phyloP scores from a whole-genome alignment of 1,284 basidiomycete genomes.

The Tilletiaria anomala region DNA sequence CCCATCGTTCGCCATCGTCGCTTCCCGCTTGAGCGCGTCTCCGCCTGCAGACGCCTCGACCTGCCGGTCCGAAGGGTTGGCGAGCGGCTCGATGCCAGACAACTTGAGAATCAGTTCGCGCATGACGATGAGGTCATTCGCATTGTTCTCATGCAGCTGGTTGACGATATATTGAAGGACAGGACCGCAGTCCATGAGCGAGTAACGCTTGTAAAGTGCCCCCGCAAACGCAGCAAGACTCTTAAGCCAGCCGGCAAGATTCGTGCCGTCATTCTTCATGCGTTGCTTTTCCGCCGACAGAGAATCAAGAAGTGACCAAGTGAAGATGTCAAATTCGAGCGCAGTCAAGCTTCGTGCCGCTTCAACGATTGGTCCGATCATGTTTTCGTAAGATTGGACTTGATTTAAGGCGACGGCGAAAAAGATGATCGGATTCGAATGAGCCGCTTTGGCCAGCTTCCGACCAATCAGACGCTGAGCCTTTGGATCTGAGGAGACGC shows the following conservation, averaged over 20 bases:
- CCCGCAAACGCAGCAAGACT: slow-evolving; percentile 76
- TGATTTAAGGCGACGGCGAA: slow-evolving; percentile 81
- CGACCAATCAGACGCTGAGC: slow-evolving; percentile 48
- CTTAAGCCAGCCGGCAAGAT: slow-evolving; percentile 80
- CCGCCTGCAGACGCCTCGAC: slow-evolving; percentile 81
- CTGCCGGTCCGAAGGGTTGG: slow-evolving; percentile 63
- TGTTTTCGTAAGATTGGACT: slow-evolving; percentile 91
- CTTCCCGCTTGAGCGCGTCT: slow-evolving; percentile 66
- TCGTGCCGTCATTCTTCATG: slow-evolving; percentile 82
- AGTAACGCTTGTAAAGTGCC: slow-evolving; percentile 71
- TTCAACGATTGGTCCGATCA: slow-evolving; percentile 78
- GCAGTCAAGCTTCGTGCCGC: slow-evolving; percentile 64
- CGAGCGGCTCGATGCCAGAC: slow-evolving; percentile 64
- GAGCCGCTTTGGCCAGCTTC: slow-evolving; percentile 80
- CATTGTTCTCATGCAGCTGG: slow-evolving; percentile 54
- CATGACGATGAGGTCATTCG: slow-evolving; percentile 77
- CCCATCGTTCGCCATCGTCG: slow-evolving; percentile 50
- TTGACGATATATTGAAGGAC: slow-evolving; percentile 81
- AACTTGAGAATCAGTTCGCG: slow-evolving; percentile 87
- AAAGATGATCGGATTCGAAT: slow-evolving; percentile 82
- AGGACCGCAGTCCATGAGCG: slow-evolving; percentile 59
- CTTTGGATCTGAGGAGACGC: slow-evolving; percentile 53
- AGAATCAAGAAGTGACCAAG: slow-evolving; percentile 75
- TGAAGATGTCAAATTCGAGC: slow-evolving; percentile 84
- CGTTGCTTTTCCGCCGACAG: slow-evolving; percentile 62